Conservation (phyloP, 163 green algal species). For the Scenedesmus sp. region DNA sequence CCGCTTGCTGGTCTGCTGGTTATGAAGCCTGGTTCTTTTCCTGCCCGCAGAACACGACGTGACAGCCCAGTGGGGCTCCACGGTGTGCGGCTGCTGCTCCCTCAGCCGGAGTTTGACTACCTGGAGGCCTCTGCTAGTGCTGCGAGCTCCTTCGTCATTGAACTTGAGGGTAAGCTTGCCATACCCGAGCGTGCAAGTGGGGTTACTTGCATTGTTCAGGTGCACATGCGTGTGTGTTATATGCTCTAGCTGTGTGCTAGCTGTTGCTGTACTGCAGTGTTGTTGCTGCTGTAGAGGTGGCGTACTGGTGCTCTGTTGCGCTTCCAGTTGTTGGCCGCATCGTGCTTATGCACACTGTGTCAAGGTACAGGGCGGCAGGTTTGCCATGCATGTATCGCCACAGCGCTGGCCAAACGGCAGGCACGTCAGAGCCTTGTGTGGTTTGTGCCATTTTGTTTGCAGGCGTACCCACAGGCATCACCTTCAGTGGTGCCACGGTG, state of each 20-base stretch:
- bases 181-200: too few species aligned
- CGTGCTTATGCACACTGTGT: too few species aligned
- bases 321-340: too few species aligned
- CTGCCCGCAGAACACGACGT: not conserved
- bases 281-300: too few species aligned
- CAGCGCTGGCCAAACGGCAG: not conserved
- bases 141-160: slow-evolving; percentile 3
- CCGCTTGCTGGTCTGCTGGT: not conserved
- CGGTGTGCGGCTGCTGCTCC: slow-evolving; percentile 22
- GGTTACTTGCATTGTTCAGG: too few species aligned
- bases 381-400: not conserved
- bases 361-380: not conserved
- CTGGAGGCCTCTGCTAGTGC: not conserved
- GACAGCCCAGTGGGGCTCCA: not conserved
- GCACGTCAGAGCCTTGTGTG: not conserved
- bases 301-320: too few species aligned
- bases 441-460: not conserved
- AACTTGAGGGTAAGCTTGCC: not conserved
- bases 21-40: not conserved
- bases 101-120: slow-evolving; percentile 35
- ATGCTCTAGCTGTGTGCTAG: too few species aligned
- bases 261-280: too few species aligned
- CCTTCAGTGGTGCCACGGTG: not conserved
- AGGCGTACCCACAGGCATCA: not conserved
- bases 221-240: not conserved